Evolutionary conservation across 495 filamentous ascomycete species (phyloP), one percentile per base, ranked within the genome.

Genomic region (Ascodesmis nigricans): DNA sequence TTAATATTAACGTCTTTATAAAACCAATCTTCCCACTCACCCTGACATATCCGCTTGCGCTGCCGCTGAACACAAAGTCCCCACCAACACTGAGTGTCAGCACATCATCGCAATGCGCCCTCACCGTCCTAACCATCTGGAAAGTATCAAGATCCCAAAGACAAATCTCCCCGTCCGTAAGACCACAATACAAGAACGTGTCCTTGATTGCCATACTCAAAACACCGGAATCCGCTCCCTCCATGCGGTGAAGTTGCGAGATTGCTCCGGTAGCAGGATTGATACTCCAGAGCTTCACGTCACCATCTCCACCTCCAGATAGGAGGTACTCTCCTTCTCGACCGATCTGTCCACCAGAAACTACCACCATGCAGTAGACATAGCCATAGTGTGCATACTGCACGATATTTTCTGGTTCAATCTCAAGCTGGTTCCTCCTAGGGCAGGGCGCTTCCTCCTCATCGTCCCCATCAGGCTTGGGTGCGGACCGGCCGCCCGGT

Each of bases 61-160:
- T 75, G 28, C 77, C 80, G 44, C 74, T 81, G 54, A 90, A 91
- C 10, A 92, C 63, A 30, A 75, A 71, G 2, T 79, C 77, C 45
- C 77, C 74, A 5, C 76, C 78, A 46, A 93, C 73, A 34, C 73
- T 66, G 31, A 97, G 60, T 5, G 79, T 73, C 59, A 84, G 79
- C 29, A 97, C 64, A 50, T 93, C 90, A 5, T 73, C 75, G 14
- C 67, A 71, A 40, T 83, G 73, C 13, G 71, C 65, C 44, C 75
- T 78, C 43, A 93, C 71, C 5, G 71, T 78, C 36, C 84, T 65
- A 13, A 97, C 62, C 31, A 87, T 73, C 58, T 97, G 87, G 40
- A 73, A 69, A 1, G 87, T 93, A 50, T 97, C 87, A 9, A 95
- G 60, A 46, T 97, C 91, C 87, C 87, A 97, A 10, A 95, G 71